A percentile compares a stretch with the other conserved stretches of the same genome.
These are phyloP conservation scores for Leccinum olivaceoglutinosum DNA, from an alignment of 1,284 basidiomycete species.

Conservation along the genomic window DNA sequence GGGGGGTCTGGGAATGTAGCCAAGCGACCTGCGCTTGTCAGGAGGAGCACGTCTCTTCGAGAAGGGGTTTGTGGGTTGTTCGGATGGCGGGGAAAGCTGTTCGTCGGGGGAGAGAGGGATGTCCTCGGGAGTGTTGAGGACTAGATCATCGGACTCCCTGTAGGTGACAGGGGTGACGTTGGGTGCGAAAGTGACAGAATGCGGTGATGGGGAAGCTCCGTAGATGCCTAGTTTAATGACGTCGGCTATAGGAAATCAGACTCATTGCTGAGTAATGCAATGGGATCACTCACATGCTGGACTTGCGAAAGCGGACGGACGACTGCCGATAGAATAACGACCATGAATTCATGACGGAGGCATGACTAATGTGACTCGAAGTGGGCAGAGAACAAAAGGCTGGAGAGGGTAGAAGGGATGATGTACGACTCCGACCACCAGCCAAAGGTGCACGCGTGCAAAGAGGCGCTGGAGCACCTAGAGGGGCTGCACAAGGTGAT, in stretches of 20 bases:
- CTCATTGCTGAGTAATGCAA: no score
- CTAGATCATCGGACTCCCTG: conserved; percentile 40
- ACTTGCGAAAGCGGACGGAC: conserved; percentile 14
- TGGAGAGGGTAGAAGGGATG: no score
- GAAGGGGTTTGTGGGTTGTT: conserved; percentile 31
- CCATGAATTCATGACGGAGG: conserved; percentile 16
- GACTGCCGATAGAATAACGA: conserved; percentile 21
- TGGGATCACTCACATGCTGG: conserved; percentile 9
- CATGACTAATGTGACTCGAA: conserved; percentile 9
- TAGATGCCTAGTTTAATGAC: conserved; percentile 55
- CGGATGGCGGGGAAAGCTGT: conserved; percentile 40
- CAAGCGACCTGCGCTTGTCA: conserved; percentile 56
- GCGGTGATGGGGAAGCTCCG: conserved; percentile 39
- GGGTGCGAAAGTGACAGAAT: conserved; percentile 63
- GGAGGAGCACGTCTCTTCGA: conserved; percentile 42
- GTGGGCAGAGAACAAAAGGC: not conserved
- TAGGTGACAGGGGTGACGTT: conserved; percentile 66
- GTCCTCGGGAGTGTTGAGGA: conserved; percentile 29
- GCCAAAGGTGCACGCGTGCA: no score
- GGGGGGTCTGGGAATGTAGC: conserved; percentile 82
- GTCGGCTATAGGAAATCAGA: conserved; percentile 22
- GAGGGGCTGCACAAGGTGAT: no score
- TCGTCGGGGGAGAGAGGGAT: not conserved
- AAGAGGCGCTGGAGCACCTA: no score
- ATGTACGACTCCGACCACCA: no score